Conservation (phyloP, 2,329 filamentous ascomycete species). For the Fusarium sp. region DNA sequence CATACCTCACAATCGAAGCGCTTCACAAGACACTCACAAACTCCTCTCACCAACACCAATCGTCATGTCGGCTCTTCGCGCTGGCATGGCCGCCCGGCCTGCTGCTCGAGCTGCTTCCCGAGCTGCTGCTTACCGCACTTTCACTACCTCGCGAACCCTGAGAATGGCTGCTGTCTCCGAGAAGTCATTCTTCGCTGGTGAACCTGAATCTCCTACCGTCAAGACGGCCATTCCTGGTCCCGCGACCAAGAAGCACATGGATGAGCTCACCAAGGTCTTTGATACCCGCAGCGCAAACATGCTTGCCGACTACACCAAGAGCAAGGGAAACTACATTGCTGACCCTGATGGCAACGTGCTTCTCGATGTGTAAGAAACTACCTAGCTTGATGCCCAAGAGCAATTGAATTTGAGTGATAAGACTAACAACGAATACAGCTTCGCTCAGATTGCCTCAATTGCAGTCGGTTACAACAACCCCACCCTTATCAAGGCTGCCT, state of each 20-base stretch:
- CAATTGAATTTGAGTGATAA: neutral
- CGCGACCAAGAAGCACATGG: slow-evolving; percentile 76
- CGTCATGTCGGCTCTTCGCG: slow-evolving; percentile 52
- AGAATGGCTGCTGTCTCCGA: slow-evolving; percentile 51
- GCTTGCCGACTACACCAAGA: slow-evolving; percentile 81
- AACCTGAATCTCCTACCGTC: slow-evolving; percentile 67
- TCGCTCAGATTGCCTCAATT: slow-evolving; percentile 94
- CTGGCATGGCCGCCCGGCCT: slow-evolving; percentile 47
- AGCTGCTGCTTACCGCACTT: slow-evolving; percentile 41
- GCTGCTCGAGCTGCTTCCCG: slow-evolving; percentile 34
- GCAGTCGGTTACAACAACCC: slow-evolving; percentile 95
- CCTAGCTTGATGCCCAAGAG: neutral
- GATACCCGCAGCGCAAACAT: slow-evolving; percentile 90
- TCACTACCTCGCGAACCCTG: slow-evolving; percentile 44
- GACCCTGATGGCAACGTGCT: slow-evolving; percentile 80
- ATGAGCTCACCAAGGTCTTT: slow-evolving; percentile 83
- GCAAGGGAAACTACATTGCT: slow-evolving; percentile 84
- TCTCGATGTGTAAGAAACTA: slow-evolving; percentile 75
- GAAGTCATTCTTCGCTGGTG: slow-evolving; percentile 61
- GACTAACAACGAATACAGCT: slow-evolving; percentile 62
- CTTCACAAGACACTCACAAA: neutral
- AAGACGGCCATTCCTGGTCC: slow-evolving; percentile 81
- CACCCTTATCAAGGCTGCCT: slow-evolving; percentile 76
- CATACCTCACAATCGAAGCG: neutral
- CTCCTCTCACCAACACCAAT: slow-evolving; percentile 16